These are phyloP conservation scores for Cyberlindnera saturnus DNA, from an alignment of 805 yeast species.

Conservation along the genomic window DNA sequence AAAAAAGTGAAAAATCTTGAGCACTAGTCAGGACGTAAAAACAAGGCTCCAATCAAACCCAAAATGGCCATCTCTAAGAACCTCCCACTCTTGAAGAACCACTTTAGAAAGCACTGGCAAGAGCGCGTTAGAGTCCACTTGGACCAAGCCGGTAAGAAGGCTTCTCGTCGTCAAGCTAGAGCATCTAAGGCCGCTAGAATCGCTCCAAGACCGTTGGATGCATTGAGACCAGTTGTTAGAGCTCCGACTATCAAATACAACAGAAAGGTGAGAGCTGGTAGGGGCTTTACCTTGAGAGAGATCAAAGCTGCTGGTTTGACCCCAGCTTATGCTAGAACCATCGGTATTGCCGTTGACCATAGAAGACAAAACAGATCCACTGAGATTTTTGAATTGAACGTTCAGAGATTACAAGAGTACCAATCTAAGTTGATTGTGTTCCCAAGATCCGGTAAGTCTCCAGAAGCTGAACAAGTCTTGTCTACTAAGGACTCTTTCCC, in stretches of 20 bases:
- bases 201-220: conserved; percentile 97
- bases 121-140: conserved; percentile 99
- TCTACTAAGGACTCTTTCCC: conserved; percentile 84
- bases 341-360: conserved; percentile 99
- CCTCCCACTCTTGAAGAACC: conserved; percentile 98
- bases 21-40: no score
- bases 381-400: conserved; percentile 92
- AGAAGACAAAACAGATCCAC: conserved; percentile 98
- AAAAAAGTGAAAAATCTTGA: no score
- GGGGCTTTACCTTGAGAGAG: conserved; percentile 98
- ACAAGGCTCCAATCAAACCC: no score
- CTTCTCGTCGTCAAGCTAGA: conserved; percentile 92
- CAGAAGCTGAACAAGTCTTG: conserved; percentile 72
- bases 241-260: conserved; percentile 98
- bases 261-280: conserved; percentile 99
- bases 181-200: conserved; percentile 86
- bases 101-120: conserved; percentile 99
- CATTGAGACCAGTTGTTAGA: conserved; percentile 96
- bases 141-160: conserved; percentile 99
- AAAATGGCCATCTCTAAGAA: conserved; percentile 91
- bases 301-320: conserved; percentile 95
- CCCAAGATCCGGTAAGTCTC: conserved; percentile 84
- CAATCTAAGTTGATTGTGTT: conserved; percentile 91
- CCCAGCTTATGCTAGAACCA: conserved; percentile 93
- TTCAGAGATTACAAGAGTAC: conserved; percentile 95